Base-by-base conservation (phyloP, 129 eudicot species). In the Solidago caesia region DNA sequence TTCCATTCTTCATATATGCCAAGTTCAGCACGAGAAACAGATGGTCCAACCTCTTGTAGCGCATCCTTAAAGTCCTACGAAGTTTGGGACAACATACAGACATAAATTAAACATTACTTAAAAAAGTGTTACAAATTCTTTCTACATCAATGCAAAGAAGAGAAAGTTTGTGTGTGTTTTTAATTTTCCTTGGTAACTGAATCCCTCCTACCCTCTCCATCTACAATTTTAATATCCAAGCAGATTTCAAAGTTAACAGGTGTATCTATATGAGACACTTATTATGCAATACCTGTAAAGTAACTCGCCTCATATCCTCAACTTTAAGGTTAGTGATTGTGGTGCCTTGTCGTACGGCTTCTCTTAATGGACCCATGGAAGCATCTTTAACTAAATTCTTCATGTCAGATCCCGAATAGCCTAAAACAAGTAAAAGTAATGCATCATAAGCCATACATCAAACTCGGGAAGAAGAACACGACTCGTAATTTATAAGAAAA, bases 371-470 rank as follows among this genome's bases (percentile, higher is more conserved):
- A 48, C 97, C 96, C 97, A 88, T 91, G 41, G 96, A 88, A 66
- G 97, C 96, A 81, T 91, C 97, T 75, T 88, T 91, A 77, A 91
- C 97, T 64, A 91, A 73, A 77, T 91, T 91, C 76, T 88, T 91
- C 97, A 88, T 91, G 74, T 91, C 97, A 27, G 92, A 91, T 66
- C 97, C 96, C 4, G 97, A 91, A 80, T 91, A 91, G 12, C 97
- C 97, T 91, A 72, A 79, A 69, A 2, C 52, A 47, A 7, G 52
- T 8, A 9, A 47, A 47, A 7, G 52, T 8, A 47, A n/a, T n/a
- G n/a, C n/a, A n/a, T n/a, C n/a, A n/a, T n/a, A n/a, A n/a, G n/a
- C n/a, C n/a, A n/a, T n/a, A n/a, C n/a, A n/a, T n/a, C n/a, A n/a
- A n/a, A n/a, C n/a, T n/a, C n/a, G n/a, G n/a, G n/a, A n/a, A n/a